phyloP scores from a whole-genome alignment of 257 asterid genomes.

The Solanum arcanum region DNA sequence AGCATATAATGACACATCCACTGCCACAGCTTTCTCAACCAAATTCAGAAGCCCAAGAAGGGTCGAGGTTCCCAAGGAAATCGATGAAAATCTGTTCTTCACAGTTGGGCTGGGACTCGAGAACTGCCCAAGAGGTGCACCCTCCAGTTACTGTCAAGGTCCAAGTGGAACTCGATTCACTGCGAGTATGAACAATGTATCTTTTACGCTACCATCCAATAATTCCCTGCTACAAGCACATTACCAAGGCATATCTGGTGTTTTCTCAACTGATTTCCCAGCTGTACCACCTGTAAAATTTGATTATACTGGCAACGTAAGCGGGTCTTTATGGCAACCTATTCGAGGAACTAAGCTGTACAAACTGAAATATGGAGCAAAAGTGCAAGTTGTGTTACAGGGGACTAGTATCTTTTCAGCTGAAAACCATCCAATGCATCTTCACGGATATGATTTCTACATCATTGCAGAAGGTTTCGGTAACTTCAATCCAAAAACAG shows the following conservation, averaged over 20 bases:
- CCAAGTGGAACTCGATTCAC: conserved; percentile 83
- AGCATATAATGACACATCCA: conserved; percentile 68
- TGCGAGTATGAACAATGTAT: conserved; percentile 87
- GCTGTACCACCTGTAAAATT: conserved; percentile 46
- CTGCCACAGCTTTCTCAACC: conserved; percentile 63
- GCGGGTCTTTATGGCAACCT: conserved; percentile 73
- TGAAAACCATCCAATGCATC: conserved; percentile 93
- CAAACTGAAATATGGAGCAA: conserved; percentile 54
- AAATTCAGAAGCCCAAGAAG: conserved; percentile 58
- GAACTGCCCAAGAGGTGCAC: conserved; percentile 44
- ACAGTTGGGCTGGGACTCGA: conserved; percentile 75
- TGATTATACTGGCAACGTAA: conserved; percentile 80
- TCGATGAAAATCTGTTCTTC: conserved; percentile 60
- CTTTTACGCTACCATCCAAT: conserved; percentile 70
- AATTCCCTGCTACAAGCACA: conserved; percentile 74
- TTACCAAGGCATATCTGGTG: conserved; percentile 57
- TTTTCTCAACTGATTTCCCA: conserved; percentile 76
- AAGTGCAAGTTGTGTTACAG: conserved; percentile 72
- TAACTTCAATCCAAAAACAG: conserved; percentile 49
- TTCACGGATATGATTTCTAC: conserved; percentile 84
- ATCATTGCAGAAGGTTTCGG: conserved; percentile 82
- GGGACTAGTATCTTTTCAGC: conserved; percentile 75
- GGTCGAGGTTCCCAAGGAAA: conserved; percentile 46
- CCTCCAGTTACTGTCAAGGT: conserved; percentile 54
- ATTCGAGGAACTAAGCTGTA: conserved; percentile 45